Base-by-base conservation (phyloP, 1,139 yeast species). In the Komagataea norvegica region DNA sequence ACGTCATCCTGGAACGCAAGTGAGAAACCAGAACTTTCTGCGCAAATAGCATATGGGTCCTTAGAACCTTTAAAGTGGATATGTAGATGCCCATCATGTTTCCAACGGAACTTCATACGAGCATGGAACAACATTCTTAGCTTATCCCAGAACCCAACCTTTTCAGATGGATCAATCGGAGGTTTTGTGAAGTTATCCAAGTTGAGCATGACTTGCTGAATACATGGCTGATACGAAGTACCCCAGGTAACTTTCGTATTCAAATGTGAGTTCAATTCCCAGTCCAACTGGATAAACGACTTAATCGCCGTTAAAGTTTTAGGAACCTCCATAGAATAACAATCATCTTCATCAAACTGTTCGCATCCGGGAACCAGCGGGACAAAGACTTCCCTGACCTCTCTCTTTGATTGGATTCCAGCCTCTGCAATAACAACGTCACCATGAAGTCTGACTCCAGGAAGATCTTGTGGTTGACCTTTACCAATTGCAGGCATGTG, bases 211-310 rank as follows among this genome's bases (percentile, higher is more conserved):
- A 80, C 70, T 48, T 87, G 91, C 48, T 87, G 89, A 28, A 89
- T 72, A 2, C 88, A 93, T 27, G 95, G 89, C 51, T 80, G 87
- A 53, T 80, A 81, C 1, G 88, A 82, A 25, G 81, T 79, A 21
- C 95, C 94, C 95, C 96, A 88, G 0, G 86, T 77, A 29, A 86
- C 77, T 25, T 85, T 65, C 0, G 93, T 76, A 0, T 91, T 79
- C 8, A 61, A 58, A 15, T 67, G 64, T 0, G 94, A 73, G 40
- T 70, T 67, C 29, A 84, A 68, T 13, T 65, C 67, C 43, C 85
- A 68, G 10, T 65, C 61, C 46, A 87, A 56, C 41, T 79, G 79
- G 0, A 88, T 73, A 53, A 67, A 86, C 40, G 84, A 62, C 55
- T 89, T 88, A 29, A 87, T 79, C 0, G 93, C 69, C 0, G 94